These are phyloP conservation scores for Pyrenophora graminea DNA, from an alignment of 2,329 filamentous ascomycete species.

Conservation along the genomic window DNA sequence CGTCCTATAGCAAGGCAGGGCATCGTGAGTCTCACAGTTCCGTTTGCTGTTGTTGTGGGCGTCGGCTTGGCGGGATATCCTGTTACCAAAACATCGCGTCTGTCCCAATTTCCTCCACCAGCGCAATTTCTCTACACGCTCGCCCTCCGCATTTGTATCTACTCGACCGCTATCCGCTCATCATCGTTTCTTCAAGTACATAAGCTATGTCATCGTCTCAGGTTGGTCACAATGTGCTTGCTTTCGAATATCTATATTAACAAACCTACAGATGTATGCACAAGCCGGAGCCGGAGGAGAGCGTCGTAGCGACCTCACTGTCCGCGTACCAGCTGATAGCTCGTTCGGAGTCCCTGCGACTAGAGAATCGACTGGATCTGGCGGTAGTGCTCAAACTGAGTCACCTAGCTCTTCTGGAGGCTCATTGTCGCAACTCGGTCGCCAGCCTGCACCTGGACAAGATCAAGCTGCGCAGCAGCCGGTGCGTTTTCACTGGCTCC, in stretches of 20 bases:
- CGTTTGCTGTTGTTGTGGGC: not conserved
- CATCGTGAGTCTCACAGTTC: not conserved
- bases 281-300: not conserved
- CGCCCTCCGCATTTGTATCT: not conserved
- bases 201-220: conserved; percentile 10
- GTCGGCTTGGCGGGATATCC: conserved; percentile 4
- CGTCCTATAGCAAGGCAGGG: not conserved
- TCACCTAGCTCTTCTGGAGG: conserved; percentile 16
- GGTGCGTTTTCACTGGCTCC: conserved; percentile 10
- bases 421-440: conserved; percentile 11
- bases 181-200: not conserved
- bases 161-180: not conserved
- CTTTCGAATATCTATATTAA: conserved; percentile 8
- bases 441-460: conserved; percentile 1
- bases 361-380: conserved; percentile 7
- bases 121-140: not conserved
- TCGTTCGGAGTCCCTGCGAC: conserved; percentile 9
- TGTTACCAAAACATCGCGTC: conserved; percentile 1
- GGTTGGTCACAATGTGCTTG: conserved; percentile 12
- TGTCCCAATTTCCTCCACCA: not conserved
- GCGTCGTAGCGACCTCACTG: not conserved
- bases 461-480: conserved; percentile 9
- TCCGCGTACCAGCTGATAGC: conserved; percentile 7
- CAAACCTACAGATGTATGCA: conserved; percentile 13
- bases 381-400: conserved; percentile 15